Evolutionary conservation across 23 red algal genomes (phyloP).

Genomic region (Gracilaria vermiculophylla): DNA sequence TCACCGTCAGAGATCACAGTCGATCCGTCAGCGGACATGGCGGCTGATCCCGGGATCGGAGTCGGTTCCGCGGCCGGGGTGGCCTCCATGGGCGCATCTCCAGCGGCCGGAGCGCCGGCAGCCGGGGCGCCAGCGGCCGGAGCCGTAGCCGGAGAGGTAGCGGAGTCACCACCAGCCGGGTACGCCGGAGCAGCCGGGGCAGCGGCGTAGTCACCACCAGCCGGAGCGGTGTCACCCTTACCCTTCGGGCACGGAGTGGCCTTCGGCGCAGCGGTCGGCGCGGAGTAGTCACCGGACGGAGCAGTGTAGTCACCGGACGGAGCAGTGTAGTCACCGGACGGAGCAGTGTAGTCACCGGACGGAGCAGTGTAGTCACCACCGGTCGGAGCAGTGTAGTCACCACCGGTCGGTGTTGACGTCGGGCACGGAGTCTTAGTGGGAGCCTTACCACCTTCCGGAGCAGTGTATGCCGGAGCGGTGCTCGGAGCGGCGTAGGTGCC

Average conservation of each 20-base stretch:
- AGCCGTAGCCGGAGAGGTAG: slow-evolving; percentile 14
- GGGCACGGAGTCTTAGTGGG: slow-evolving; percentile 37
- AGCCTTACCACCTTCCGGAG: neutral
- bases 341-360: neutral
- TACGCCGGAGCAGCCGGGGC: slow-evolving; percentile 14
- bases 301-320: neutral
- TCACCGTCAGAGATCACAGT: slow-evolving; percentile 56
- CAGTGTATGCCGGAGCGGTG: slow-evolving; percentile 4
- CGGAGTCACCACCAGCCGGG: neutral
- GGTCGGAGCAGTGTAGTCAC: neutral
- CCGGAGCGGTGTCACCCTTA: slow-evolving; percentile 21
- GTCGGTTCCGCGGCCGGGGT: neutral
- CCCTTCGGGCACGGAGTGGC: slow-evolving; percentile 38
- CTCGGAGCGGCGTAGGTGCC: slow-evolving; percentile 26
- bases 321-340: neutral
- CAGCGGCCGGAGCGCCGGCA: neutral
- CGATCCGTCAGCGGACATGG: slow-evolving; percentile 35
- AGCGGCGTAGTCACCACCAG: slow-evolving; percentile 24
- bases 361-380: slow-evolving; percentile 25
- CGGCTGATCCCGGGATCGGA: slow-evolving; percentile 41
- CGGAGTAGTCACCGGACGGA: slow-evolving; percentile 10
- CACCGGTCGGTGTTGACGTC: neutral
- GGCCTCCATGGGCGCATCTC: neutral
- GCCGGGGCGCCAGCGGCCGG: neutral
- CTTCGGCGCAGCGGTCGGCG: neutral